A percentile compares a stretch with the other conserved stretches of the same genome.
These are phyloP conservation scores for Fusarium ramigenum DNA, from an alignment of 2,329 filamentous ascomycete genomes.

Conservation along the genomic window DNA sequence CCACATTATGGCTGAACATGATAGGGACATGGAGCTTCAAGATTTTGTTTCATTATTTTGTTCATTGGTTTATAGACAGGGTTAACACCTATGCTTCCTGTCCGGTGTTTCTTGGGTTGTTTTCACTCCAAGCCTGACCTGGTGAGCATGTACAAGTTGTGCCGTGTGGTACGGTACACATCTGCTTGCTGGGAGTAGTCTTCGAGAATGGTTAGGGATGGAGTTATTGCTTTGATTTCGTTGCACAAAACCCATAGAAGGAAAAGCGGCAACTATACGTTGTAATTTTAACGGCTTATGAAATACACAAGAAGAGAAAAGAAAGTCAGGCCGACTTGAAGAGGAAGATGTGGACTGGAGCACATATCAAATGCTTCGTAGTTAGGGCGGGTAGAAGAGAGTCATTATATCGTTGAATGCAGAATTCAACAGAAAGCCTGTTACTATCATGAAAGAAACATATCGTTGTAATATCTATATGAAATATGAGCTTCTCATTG, in stretches of 20 bases:
- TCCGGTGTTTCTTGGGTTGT: conserved; percentile 44
- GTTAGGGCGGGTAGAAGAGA: conserved; percentile 18
- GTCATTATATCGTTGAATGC: conserved; percentile 20
- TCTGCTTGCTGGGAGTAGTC: conserved; percentile 12
- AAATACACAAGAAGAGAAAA: conserved; percentile 37
- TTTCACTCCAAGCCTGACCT: conserved; percentile 18
- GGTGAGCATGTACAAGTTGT: neutral
- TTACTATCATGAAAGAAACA: conserved; percentile 8
- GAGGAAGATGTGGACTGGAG: conserved; percentile 34
- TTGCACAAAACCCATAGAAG: conserved; percentile 45
- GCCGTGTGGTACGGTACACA: conserved; percentile 4
- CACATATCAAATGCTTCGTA: conserved; percentile 34
- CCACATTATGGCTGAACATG: conserved; percentile 45
- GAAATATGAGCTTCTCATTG: conserved; percentile 2
- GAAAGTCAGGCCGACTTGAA: conserved; percentile 24
- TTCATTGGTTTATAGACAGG: conserved; percentile 44
- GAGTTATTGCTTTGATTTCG: conserved; percentile 40
- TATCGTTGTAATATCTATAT: conserved; percentile 25
- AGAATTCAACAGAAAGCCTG: conserved; percentile 7
- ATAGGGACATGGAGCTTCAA: conserved; percentile 40
- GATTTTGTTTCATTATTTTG: conserved; percentile 34
- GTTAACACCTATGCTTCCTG: conserved; percentile 29
- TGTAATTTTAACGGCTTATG: conserved; percentile 49
- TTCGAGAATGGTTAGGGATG: conserved; percentile 23
- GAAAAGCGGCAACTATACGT: conserved; percentile 45